phyloP scores from a whole-genome alignment of 106 monocot species.

The Acanthochlamys bracteata region DNA sequence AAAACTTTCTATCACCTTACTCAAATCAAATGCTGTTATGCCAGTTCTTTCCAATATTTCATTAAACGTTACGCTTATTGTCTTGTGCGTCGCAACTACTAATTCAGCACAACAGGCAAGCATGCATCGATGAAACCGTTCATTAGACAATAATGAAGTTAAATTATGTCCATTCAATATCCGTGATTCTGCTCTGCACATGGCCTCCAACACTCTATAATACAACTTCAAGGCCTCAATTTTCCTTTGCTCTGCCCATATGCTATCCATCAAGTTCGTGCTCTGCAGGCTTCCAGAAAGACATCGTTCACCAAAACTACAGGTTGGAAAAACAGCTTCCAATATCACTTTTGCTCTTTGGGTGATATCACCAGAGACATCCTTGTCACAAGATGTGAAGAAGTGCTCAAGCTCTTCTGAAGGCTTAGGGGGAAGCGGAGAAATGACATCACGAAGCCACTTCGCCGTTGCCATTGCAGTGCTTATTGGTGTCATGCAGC shows the following conservation, averaged over 20 bases:
- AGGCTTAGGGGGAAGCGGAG: slow-evolving; percentile 73
- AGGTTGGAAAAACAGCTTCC: slow-evolving; percentile 66
- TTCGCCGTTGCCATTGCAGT: slow-evolving; percentile 96
- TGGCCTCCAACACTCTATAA: slow-evolving; percentile 86
- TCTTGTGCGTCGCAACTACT: slow-evolving; percentile 93
- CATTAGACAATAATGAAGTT: slow-evolving; percentile 65
- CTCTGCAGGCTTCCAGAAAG: slow-evolving; percentile 27
- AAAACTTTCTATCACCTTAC: slow-evolving; percentile 93
- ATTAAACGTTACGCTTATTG: slow-evolving; percentile 86
- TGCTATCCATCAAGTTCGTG: slow-evolving; percentile 56
- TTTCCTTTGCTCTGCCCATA: slow-evolving; percentile 97
- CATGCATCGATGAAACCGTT: slow-evolving; percentile 94
- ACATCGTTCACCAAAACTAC: slow-evolving; percentile 43
- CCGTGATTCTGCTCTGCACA: slow-evolving; percentile 79
- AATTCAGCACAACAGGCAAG: slow-evolving; percentile 94
- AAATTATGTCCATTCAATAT: slow-evolving; percentile 60
- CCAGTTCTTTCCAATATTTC: slow-evolving; percentile 85
- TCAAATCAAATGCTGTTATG: slow-evolving; percentile 92
- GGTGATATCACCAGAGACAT: slow-evolving; percentile 53
- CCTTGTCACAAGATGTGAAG: slow-evolving; percentile 55
- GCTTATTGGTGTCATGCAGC: slow-evolving; percentile 67
- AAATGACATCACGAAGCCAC: slow-evolving; percentile 78
- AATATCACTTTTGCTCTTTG: slow-evolving; percentile 65
- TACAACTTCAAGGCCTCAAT: slow-evolving; percentile 83
- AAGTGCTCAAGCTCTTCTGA: slow-evolving; percentile 58